Percentiles rank a stretch among this genome's conserved stretches.
Conservation (phyloP, 371 early-diverging fungal genomes). For the Fennellomyces sp. region DNA sequence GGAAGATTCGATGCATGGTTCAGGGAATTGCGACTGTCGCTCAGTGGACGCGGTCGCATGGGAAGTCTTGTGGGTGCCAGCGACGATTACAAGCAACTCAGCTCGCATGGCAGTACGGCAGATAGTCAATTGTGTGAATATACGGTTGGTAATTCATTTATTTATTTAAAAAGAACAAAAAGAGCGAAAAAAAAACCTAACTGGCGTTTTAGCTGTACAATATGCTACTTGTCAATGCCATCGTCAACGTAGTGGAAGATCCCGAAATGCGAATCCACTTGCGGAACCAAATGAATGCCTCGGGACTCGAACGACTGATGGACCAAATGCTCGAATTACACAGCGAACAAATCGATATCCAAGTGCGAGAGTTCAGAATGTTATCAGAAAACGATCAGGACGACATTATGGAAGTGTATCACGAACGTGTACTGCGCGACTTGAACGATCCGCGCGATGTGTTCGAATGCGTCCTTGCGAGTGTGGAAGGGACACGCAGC, state of each 20-base stretch:
- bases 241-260: slow-evolving; percentile 82
- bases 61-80: slow-evolving; percentile 85
- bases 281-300: slow-evolving; percentile 77
- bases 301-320: slow-evolving; percentile 73
- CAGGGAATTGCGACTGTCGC: slow-evolving; percentile 65
- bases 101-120: slow-evolving; percentile 48
- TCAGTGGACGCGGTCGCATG: slow-evolving; percentile 83
- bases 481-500: slow-evolving; percentile 75
- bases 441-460: slow-evolving; percentile 83
- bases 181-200: neutral
- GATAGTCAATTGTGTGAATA: slow-evolving; percentile 82
- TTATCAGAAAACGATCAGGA: slow-evolving; percentile 79
- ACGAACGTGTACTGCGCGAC: slow-evolving; percentile 74
- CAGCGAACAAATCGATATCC: slow-evolving; percentile 72
- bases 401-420: slow-evolving; percentile 78
- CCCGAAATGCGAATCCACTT: slow-evolving; percentile 78
- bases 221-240: slow-evolving; percentile 82
- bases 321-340: slow-evolving; percentile 72
- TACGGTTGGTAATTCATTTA: slow-evolving; percentile 48
- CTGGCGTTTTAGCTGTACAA: slow-evolving; percentile 65
- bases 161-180: too few relatives aligned
- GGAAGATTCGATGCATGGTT: slow-evolving; percentile 87
- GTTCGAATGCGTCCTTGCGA: slow-evolving; percentile 73
- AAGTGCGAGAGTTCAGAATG: slow-evolving; percentile 73
- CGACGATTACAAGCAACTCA: slow-evolving; percentile 71